These are phyloP conservation scores for Hemerocallis citrina DNA, from an alignment of 106 monocot genomes.

Conservation along the genomic window DNA sequence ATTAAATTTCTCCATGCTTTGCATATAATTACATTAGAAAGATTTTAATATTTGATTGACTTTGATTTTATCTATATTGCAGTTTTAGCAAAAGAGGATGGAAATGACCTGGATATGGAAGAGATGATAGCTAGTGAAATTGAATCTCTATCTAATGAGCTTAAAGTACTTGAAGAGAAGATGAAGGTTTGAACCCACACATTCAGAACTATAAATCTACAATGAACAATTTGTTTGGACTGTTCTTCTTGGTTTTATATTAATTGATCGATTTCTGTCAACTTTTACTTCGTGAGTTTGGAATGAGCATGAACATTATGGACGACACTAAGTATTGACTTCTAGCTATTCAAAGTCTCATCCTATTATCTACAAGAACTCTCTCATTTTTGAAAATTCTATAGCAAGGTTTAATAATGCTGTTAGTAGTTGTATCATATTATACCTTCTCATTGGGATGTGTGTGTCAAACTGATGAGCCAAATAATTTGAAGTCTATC, in stretches of 20 bases:
- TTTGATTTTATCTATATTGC: slow-evolving; percentile 15
- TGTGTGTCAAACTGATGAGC: not conserved
- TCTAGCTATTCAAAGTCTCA: not conserved
- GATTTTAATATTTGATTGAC: slow-evolving; percentile 8
- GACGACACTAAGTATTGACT: not conserved
- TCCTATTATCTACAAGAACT: not conserved
- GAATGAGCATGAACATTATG: not conserved
- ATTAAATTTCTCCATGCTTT: not conserved
- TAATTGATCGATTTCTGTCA: not conserved
- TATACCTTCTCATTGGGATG: not conserved
- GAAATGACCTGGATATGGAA: slow-evolving; percentile 72
- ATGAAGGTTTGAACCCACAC: slow-evolving; percentile 40
- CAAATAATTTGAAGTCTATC: not conserved
- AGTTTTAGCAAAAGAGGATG: slow-evolving; percentile 81
- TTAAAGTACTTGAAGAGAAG: slow-evolving; percentile 69
- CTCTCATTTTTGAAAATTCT: not conserved
- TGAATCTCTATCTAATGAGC: slow-evolving; percentile 52
- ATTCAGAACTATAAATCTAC: not conserved
- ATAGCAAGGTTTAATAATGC: too few relatives aligned
- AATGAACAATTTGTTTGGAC: not conserved
- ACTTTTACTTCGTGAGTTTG: not conserved
- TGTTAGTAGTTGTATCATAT: not conserved
- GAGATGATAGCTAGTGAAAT: slow-evolving; percentile 88
- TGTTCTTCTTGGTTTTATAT: not conserved
- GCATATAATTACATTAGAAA: slow-evolving; percentile 6